Evolutionary conservation across 176 grass and related monocot genomes (phyloP), one percentile per base, ranked within the genome.

Genomic region (Zizania latifolia): DNA sequence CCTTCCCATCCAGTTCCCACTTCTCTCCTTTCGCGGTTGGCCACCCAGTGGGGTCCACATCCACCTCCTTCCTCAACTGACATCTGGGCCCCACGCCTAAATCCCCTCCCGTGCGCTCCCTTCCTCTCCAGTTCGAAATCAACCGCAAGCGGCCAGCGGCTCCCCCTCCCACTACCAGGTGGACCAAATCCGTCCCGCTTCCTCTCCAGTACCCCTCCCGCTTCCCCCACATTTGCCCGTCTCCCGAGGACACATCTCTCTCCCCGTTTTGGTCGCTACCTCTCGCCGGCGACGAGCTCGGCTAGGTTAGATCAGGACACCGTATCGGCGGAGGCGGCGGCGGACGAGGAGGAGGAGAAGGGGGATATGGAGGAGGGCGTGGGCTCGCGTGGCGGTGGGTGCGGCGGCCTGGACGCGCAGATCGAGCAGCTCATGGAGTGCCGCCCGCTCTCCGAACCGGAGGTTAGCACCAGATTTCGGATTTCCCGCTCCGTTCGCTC

Each of bases 371-470:
- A 77, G 81, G 65, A 70, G 10, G 44, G 41, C 26, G 41, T 58
- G 8, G 63, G 22, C 19, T 84, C 32, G 31, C 64, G 57, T 15
- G 55, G 64, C 16, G 22, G 71, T 37, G 59, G 75, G 10, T 76
- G 90, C 65, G 86, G 86, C 6, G 81, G 90, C 75, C 72, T 96
- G 22, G 92, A 96, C 55, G 80, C 83, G 24, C 92, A 96, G 83
- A 96, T 96, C 86, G 72, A 84, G 81, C 89, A 96, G 80, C 89
- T 96, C 13, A 96, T 96, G 92, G 89, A 96, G 87, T 96, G 92
- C 81, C 88, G 83, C 73, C 89, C 92, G 11, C 86, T 96, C 29
- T 71, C 86, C 11, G 92, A 96, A 68, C 63, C 74, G 44, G 89
- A 96, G 92, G 92, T 92, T 37, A 50, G 65, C 0, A 6, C 15